A percentile compares a stretch with the other conserved stretches of the same genome.
These are phyloP conservation scores for Aspergillus sergii DNA, from an alignment of 2,329 filamentous ascomycete species.

Conservation along the genomic window DNA sequence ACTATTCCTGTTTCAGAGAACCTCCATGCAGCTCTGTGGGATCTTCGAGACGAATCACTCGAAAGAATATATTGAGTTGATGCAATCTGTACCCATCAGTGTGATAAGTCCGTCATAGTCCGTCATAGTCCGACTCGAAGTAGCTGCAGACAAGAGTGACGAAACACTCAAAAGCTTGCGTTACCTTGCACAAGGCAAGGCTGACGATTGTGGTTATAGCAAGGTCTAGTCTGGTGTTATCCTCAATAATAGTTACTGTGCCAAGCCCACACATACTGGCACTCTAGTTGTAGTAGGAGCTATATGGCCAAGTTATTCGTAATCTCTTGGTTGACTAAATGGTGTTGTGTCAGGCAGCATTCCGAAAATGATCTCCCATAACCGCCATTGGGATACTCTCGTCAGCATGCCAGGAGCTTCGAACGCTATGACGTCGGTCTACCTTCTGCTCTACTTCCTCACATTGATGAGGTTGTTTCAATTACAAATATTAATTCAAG, in stretches of 20 bases:
- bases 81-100: no score
- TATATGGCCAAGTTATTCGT: neutral
- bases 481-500: neutral
- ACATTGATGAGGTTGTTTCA: neutral
- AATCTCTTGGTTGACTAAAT: neutral
- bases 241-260: conserved; percentile 1
- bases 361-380: neutral
- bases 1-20: no score
- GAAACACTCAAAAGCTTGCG: no score
- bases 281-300: neutral
- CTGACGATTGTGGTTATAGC: neutral
- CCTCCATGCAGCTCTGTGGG: no score
- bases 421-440: neutral
- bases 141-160: neutral
- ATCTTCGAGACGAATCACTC: no score
- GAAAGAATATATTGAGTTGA: no score
- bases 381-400: neutral
- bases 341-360: neutral
- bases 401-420: neutral
- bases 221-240: neutral
- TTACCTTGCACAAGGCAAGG: no score
- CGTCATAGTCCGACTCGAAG: neutral
- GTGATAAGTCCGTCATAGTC: no score
- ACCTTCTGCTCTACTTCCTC: neutral
- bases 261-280: conserved; percentile 15